Conservation (phyloP, 768 basidiomycete species). For the Rhizopogon rudus region DNA sequence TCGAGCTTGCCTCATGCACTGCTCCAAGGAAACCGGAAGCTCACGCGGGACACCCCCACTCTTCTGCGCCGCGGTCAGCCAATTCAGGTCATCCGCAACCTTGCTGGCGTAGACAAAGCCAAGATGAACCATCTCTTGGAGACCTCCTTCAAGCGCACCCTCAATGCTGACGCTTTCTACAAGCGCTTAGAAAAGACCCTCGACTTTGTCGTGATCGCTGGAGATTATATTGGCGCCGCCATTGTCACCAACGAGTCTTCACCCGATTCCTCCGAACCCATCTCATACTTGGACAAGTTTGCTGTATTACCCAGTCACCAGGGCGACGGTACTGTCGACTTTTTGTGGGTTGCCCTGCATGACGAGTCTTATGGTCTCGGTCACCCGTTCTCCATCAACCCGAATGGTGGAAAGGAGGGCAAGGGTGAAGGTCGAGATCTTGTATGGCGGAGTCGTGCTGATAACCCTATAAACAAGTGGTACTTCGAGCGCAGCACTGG, state of each 20-base stretch:
- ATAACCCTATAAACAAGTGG: slow-evolving; percentile 99
- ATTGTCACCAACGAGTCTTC: slow-evolving; percentile 72
- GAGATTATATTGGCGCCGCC: slow-evolving; percentile 93
- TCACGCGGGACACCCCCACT: slow-evolving; percentile 90
- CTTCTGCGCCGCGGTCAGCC: slow-evolving; percentile 86
- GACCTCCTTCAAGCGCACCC: slow-evolving; percentile 71
- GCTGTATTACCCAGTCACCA: slow-evolving; percentile 93
- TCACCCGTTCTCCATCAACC: slow-evolving; percentile 88
- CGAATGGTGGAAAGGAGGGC: slow-evolving; percentile 90
- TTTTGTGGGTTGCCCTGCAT: slow-evolving; percentile 97
- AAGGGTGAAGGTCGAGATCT: slow-evolving; percentile 88
- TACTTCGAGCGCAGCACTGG: slow-evolving; percentile 96
- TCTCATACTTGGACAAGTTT: slow-evolving; percentile 98
- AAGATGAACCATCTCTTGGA: slow-evolving; percentile 85
- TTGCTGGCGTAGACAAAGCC: slow-evolving; percentile 62
- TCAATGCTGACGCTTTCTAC: slow-evolving; percentile 77
- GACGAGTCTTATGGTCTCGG: slow-evolving; percentile 98
- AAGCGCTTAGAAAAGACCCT: slow-evolving; percentile 66
- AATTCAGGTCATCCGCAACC: slow-evolving; percentile 72
- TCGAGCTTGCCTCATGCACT: slow-evolving; percentile 94
- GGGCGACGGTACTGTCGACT: slow-evolving; percentile 98
- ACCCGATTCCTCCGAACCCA: slow-evolving; percentile 36
- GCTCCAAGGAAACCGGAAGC: slow-evolving; percentile 78
- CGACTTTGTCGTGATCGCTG: slow-evolving; percentile 91
- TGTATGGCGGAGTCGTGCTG: slow-evolving; percentile 89